Percentiles rank a stretch among this genome's conserved stretches.
Conservation (phyloP, 78 protist species). For the Diacronema lutheri region DNA sequence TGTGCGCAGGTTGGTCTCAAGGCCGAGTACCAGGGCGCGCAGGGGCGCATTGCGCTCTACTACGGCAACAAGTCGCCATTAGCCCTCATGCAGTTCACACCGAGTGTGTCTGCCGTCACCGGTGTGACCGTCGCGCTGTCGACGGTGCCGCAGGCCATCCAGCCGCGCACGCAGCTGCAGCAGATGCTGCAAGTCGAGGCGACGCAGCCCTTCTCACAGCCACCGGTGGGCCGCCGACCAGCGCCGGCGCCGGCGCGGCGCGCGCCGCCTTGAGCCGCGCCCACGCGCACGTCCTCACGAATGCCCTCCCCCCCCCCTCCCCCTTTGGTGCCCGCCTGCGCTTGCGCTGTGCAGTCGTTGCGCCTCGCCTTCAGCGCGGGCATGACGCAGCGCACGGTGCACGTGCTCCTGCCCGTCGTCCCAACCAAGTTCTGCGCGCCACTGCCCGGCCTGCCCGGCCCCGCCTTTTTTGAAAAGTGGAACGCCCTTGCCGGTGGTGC, state of each 20-base stretch:
- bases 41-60: slow-evolving; percentile 26
- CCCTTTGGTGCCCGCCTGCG: not conserved
- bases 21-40: slow-evolving; percentile 8
- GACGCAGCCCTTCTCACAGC: not conserved
- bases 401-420: not conserved
- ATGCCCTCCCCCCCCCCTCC: not conserved
- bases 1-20: no score
- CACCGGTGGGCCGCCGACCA: not conserved
- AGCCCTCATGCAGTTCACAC: not conserved
- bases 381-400: not conserved
- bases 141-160: not conserved
- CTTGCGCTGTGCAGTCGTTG: not conserved
- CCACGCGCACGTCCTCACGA: not conserved
- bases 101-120: not conserved
- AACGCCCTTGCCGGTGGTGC: not conserved
- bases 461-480: not conserved
- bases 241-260: no score
- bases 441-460: not conserved
- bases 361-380: not conserved
- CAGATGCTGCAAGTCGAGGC: not conserved
- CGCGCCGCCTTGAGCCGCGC: no score
- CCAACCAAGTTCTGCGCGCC: slow-evolving; percentile 5
- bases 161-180: not conserved
- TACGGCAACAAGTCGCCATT: slow-evolving; percentile 10
- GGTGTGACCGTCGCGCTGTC: not conserved